phyloP scores from a whole-genome alignment of 352 stramenopile genomes.

The Globisporangium paddicum region DNA sequence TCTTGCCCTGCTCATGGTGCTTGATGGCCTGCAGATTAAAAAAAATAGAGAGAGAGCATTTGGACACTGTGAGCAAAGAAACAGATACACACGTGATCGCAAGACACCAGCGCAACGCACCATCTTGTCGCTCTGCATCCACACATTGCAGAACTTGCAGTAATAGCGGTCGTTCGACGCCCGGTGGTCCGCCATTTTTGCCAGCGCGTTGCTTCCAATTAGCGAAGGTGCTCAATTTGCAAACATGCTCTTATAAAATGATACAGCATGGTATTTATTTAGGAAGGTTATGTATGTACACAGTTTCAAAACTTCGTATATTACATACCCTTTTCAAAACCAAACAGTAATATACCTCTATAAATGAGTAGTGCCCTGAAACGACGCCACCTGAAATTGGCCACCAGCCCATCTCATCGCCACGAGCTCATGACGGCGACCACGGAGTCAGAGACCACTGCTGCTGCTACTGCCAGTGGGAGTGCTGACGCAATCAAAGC shows the following conservation, averaged over 20 bases:
- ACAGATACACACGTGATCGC: not conserved
- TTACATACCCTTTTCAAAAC: not conserved
- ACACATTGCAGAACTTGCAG: conserved; percentile 88
- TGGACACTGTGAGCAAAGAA: not conserved
- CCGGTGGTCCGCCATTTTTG: conserved; percentile 62
- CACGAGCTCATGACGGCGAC: not conserved
- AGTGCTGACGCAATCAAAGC: not conserved
- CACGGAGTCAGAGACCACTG: conserved; percentile 3
- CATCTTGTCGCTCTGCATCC: conserved; percentile 76
- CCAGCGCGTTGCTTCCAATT: not conserved
- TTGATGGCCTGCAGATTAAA: conserved; percentile 55
- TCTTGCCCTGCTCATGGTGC: conserved; percentile 73
- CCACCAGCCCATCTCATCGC: not conserved
- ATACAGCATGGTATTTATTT: too few relatives aligned
- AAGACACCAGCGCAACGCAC: conserved; percentile 19
- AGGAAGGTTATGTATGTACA: too few relatives aligned
- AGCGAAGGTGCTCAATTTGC: not conserved
- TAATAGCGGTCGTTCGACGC: conserved; percentile 67
- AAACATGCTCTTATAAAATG: too few relatives aligned
- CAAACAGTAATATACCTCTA: not conserved
- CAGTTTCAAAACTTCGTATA: too few relatives aligned
- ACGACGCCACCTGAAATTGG: not conserved
- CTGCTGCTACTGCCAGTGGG: not conserved
- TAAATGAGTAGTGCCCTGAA: not conserved
- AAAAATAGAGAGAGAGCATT: not conserved